Evolutionary conservation across 2,329 filamentous ascomycete species (phyloP).

Genomic region (Epichloe brachyelytri): DNA sequence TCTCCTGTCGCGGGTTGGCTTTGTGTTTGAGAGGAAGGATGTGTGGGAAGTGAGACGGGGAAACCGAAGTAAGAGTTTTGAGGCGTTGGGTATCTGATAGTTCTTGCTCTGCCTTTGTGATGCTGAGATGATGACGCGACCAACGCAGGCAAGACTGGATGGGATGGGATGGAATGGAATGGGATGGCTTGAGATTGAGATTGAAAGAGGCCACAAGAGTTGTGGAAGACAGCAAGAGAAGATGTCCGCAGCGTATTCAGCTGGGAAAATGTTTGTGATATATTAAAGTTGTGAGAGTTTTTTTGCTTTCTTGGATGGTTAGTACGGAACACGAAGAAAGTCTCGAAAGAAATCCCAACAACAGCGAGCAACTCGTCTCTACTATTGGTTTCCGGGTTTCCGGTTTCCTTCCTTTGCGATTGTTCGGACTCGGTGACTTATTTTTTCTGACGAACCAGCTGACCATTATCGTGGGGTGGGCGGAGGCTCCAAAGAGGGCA

Average conservation of each 20-base stretch:
- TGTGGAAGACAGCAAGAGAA: not conserved
- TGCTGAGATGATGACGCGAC: not conserved
- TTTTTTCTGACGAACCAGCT: constrained; percentile 1
- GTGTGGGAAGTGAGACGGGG: not conserved
- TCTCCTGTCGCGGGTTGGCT: not conserved
- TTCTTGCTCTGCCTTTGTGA: not conserved
- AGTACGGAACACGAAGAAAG: constrained; percentile 1
- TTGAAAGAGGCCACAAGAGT: not conserved
- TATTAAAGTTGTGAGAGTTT: not conserved
- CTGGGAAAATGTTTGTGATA: constrained; percentile 4
- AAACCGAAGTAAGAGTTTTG: not conserved
- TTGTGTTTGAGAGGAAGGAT: not conserved
- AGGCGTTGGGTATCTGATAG: not conserved
- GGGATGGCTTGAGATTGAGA: not conserved
- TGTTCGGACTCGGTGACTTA: not conserved
- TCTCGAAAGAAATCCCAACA: not conserved
- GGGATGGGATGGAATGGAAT: not conserved
- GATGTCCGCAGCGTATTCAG: constrained; percentile 2
- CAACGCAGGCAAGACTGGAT: not conserved
- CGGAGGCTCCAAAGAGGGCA: not conserved
- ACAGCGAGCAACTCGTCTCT: constrained; percentile 1
- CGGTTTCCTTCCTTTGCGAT: not conserved
- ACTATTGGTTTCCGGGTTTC: not conserved
- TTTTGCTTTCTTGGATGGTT: not conserved
- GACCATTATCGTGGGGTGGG: not conserved